Evolutionary conservation across 805 yeast species (phyloP).

Genomic region (Ogataea polymorpha): DNA sequence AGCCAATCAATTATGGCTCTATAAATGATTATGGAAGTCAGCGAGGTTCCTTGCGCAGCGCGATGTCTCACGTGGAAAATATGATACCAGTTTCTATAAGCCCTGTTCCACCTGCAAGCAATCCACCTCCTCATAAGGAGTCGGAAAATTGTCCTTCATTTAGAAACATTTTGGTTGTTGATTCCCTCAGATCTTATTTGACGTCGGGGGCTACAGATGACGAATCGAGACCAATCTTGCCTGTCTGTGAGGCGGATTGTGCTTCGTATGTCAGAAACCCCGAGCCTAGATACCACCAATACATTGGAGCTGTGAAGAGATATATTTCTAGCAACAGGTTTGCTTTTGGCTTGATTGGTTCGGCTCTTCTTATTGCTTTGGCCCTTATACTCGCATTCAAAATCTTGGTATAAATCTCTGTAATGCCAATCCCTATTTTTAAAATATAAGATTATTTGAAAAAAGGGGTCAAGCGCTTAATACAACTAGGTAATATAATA

Average conservation of each 20-base stretch:
- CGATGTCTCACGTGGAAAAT: slow-evolving; percentile 10
- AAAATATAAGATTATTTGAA: not conserved
- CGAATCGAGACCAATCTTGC: slow-evolving; percentile 11
- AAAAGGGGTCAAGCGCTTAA: slow-evolving; percentile 6
- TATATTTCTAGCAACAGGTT: too few relatives aligned
- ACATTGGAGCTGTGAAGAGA: too few relatives aligned
- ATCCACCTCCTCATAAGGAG: not conserved
- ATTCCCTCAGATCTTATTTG: slow-evolving; percentile 14
- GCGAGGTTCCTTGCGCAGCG: slow-evolving; percentile 13
- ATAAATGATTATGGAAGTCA: not conserved
- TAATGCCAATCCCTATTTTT: not conserved
- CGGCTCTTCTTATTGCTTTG: too few relatives aligned
- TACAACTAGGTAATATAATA: not conserved
- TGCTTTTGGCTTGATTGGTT: too few relatives aligned
- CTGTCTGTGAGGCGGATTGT: slow-evolving; percentile 11
- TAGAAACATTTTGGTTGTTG: slow-evolving; percentile 11
- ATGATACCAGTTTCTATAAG: slow-evolving; percentile 6
- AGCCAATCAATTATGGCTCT: slow-evolving; percentile 7
- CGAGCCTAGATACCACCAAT: not conserved
- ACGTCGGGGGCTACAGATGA: slow-evolving; percentile 14
- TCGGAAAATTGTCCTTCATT: slow-evolving; percentile 8
- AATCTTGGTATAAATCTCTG: too few relatives aligned
- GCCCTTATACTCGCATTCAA: too few relatives aligned
- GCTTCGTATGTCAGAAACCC: not conserved
- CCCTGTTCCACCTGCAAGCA: slow-evolving; percentile 1